These are phyloP conservation scores for Fennellomyces sp. DNA, from an alignment of 371 early-diverging fungal species.

Conservation along the genomic window DNA sequence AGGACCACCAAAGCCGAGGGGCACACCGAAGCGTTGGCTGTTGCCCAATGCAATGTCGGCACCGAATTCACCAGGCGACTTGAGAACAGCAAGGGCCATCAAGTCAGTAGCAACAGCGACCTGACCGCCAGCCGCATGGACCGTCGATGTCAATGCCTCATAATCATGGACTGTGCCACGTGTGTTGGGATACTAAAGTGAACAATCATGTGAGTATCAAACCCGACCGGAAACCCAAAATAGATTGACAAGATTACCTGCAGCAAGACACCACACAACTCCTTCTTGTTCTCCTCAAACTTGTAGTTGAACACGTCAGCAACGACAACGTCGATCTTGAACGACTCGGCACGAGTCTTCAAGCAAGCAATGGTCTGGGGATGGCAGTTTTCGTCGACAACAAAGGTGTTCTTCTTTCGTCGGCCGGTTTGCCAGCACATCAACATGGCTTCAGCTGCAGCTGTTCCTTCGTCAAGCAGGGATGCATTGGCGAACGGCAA, in stretches of 20 bases:
- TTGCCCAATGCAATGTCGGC: constrained; percentile 97
- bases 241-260: constrained; percentile 59
- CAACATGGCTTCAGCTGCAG: constrained; percentile 97
- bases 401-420: constrained; percentile 81
- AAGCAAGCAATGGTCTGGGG: constrained; percentile 95
- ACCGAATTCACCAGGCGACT: constrained; percentile 94
- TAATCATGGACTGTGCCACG: constrained; percentile 86
- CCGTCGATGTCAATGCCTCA: constrained; percentile 71
- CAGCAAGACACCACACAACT: constrained; percentile 86
- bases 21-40: constrained; percentile 97
- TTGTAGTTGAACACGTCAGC: constrained; percentile 80
- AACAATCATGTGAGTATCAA: constrained; percentile 6
- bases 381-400: constrained; percentile 91
- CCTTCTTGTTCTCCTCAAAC: constrained; percentile 72
- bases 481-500: constrained; percentile 95
- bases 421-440: constrained; percentile 79
- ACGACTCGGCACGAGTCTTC: constrained; percentile 91
- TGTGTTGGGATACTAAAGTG: constrained; percentile 87
- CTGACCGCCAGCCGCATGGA: constrained; percentile 84
- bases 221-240: neutral
- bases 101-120: constrained; percentile 93
- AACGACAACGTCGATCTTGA: constrained; percentile 88
- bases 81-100: constrained; percentile 89
- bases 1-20: constrained; percentile 98
- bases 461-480: constrained; percentile 96